Evolutionary conservation across 1,284 basidiomycete species (phyloP).

Genomic region (Apiotrichum siamense): DNA sequence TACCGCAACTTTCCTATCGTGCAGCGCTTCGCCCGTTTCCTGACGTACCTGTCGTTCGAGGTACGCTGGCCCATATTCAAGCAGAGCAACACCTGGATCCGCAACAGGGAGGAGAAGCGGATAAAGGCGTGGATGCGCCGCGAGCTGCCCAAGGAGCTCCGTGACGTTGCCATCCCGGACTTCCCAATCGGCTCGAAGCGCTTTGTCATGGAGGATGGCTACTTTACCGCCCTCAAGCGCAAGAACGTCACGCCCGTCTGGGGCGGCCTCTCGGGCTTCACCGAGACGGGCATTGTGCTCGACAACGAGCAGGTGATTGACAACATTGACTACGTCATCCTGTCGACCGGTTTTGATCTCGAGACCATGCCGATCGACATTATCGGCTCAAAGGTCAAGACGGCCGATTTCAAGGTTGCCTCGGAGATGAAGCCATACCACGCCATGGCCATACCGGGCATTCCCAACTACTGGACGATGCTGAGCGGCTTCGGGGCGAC

Average conservation of each 20-base stretch:
- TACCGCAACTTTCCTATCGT: not conserved
- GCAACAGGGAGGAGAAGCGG: not conserved
- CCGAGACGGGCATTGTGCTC: slow-evolving; percentile 11
- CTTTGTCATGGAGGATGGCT: slow-evolving; percentile 22
- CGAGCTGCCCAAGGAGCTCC: slow-evolving; percentile 14
- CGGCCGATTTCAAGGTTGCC: not conserved
- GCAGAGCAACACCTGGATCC: not conserved
- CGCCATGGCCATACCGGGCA: slow-evolving; percentile 7
- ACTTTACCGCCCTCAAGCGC: slow-evolving; percentile 15
- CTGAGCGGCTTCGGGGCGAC: slow-evolving; percentile 13
- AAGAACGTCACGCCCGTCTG: slow-evolving; percentile 22
- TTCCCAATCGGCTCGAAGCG: slow-evolving; percentile 28
- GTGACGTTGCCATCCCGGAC: slow-evolving; percentile 15
- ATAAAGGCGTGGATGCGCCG: not conserved
- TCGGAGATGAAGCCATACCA: slow-evolving; percentile 2
- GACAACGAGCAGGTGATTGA: slow-evolving; percentile 13
- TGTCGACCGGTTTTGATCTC: slow-evolving; percentile 3
- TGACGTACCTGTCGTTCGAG: not conserved
- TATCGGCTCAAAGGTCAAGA: not conserved
- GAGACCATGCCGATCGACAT: not conserved
- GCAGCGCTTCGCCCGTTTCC: not conserved
- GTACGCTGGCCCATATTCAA: not conserved
- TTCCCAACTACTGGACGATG: slow-evolving; percentile 17
- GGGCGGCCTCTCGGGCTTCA: slow-evolving; percentile 4
- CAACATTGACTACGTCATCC: slow-evolving; percentile 13